Conservation (phyloP, 192 early-diverging fungal species). For the Coemansia reversa region DNA sequence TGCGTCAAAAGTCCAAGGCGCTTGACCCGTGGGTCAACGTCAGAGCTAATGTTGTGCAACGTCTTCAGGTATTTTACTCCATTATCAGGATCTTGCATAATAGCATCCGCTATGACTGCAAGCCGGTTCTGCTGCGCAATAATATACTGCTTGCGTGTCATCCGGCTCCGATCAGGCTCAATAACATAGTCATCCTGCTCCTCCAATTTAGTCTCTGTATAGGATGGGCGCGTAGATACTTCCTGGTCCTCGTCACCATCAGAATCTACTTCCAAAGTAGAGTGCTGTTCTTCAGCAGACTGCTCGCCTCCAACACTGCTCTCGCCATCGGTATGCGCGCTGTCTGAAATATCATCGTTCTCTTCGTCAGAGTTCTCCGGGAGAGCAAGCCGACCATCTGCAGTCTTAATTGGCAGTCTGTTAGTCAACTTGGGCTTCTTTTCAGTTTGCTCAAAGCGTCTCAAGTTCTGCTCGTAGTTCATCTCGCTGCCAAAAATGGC, state of each 20-base stretch:
- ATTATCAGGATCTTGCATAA: constrained; percentile 83
- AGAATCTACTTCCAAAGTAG: constrained; percentile 5
- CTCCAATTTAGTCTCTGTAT: not conserved
- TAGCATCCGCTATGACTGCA: constrained; percentile 70
- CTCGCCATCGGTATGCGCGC: constrained; percentile 24
- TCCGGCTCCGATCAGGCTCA: constrained; percentile 38
- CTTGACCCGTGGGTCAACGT: constrained; percentile 63
- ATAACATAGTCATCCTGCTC: constrained; percentile 10
- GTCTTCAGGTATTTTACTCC: constrained; percentile 63
- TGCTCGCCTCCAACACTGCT: constrained; percentile 43
- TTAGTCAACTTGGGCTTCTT: constrained; percentile 48
- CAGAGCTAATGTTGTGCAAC: constrained; percentile 65
- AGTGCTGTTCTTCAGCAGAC: constrained; percentile 32
- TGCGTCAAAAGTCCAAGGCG: constrained; percentile 83
- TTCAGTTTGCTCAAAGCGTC: constrained; percentile 33
- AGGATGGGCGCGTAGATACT: not conserved
- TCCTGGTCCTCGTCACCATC: constrained; percentile 1
- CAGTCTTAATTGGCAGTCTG: constrained; percentile 59
- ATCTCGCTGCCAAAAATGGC: constrained; percentile 40
- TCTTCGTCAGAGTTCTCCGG: constrained; percentile 57
- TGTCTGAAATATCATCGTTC: constrained; percentile 27
- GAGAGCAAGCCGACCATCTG: constrained; percentile 52
- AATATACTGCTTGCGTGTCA: constrained; percentile 60
- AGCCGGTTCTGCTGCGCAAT: constrained; percentile 74
- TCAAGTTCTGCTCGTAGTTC: constrained; percentile 39